Conservation (phyloP, 352 stramenopile species). For the Pythium coloratum region DNA sequence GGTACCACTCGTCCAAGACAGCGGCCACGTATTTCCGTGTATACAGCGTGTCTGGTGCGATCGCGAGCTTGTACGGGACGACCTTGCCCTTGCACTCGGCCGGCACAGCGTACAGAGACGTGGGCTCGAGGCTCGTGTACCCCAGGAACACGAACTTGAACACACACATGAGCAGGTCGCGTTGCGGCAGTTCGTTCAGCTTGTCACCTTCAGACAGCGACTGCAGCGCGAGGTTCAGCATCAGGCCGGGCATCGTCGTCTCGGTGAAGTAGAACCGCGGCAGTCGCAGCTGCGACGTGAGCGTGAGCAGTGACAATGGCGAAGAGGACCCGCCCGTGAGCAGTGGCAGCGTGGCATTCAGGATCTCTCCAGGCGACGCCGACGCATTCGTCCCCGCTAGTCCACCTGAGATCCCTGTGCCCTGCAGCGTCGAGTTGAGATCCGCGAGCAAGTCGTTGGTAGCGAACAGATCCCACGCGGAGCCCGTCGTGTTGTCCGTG, state of each 20-base stretch:
- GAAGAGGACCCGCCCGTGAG: slow-evolving; percentile 18
- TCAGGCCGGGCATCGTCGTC: slow-evolving; percentile 57
- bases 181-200: slow-evolving; percentile 42
- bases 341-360: slow-evolving; percentile 24
- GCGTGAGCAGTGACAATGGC: slow-evolving; percentile 24
- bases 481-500: slow-evolving; percentile 28
- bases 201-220: slow-evolving; percentile 42
- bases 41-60: slow-evolving; percentile 65
- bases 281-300: slow-evolving; percentile 37
- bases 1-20: slow-evolving; percentile 56
- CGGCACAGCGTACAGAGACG: slow-evolving; percentile 46
- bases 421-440: slow-evolving; percentile 24
- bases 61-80: slow-evolving; percentile 72
- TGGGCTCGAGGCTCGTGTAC: slow-evolving; percentile 40
- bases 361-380: slow-evolving; percentile 14
- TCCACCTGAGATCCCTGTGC: slow-evolving; percentile 5
- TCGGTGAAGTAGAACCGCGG: slow-evolving; percentile 70
- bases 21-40: slow-evolving; percentile 63
- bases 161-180: slow-evolving; percentile 43
- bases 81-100: slow-evolving; percentile 48
- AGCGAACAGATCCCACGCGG: slow-evolving; percentile 47
- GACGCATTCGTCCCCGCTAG: background rate
- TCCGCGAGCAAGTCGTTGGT: slow-evolving; percentile 28
- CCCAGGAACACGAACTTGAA: slow-evolving; percentile 54
- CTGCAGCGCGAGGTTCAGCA: slow-evolving; percentile 56